These are phyloP conservation scores for Cladorrhinum samala DNA, from an alignment of 495 filamentous ascomycete species.

Conservation along the genomic window DNA sequence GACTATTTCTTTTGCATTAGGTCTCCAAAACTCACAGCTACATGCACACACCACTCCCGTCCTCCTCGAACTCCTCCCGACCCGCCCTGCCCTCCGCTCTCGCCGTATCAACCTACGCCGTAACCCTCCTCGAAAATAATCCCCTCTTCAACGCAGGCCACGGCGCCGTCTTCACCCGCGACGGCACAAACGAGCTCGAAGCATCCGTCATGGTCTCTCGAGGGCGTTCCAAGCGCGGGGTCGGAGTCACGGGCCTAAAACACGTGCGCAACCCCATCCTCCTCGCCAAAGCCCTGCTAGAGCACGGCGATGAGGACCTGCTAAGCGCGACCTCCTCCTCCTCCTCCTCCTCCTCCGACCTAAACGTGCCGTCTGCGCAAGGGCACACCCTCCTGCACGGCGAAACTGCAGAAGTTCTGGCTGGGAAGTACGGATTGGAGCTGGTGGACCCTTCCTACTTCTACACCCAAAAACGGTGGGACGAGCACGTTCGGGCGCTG, in stretches of 20 bases:
- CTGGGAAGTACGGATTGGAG: slow-evolving; percentile 59
- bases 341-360: slow-evolving; percentile 25
- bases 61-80: too few species aligned
- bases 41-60: slow-evolving; percentile 26
- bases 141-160: slow-evolving; percentile 80
- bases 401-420: slow-evolving; percentile 58
- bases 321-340: slow-evolving; percentile 10
- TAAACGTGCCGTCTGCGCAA: slow-evolving; percentile 44
- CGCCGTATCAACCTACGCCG: slow-evolving; percentile 68
- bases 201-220: slow-evolving; percentile 82
- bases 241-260: slow-evolving; percentile 64
- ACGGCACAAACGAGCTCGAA: slow-evolving; percentile 80
- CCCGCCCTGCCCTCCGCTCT: slow-evolving; percentile 52
- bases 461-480: slow-evolving; percentile 73
- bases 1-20: slow-evolving; percentile 8
- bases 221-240: slow-evolving; percentile 67
- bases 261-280: slow-evolving; percentile 73
- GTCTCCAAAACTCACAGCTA: slow-evolving; percentile 30
- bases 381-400: slow-evolving; percentile 66
- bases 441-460: slow-evolving; percentile 66
- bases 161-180: slow-evolving; percentile 79
- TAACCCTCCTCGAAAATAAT: slow-evolving; percentile 71
- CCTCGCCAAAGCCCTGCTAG: slow-evolving; percentile 65
- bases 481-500: slow-evolving; percentile 69
- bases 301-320: slow-evolving; percentile 52